These are phyloP conservation scores for Pichia sp. DNA, from an alignment of 1,139 yeast genomes.

Conservation along the genomic window DNA sequence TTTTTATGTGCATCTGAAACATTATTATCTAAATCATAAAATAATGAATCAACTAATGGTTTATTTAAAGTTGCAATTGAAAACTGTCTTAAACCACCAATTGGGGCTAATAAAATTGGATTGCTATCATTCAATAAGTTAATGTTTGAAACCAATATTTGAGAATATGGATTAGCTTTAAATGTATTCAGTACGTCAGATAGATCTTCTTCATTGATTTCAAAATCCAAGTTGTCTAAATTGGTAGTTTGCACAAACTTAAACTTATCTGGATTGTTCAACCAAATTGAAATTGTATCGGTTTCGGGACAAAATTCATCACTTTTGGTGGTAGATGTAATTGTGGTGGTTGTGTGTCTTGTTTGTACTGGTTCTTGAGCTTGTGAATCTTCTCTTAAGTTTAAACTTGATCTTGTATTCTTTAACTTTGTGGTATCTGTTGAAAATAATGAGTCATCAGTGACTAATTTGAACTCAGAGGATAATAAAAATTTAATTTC, in stretches of 20 bases:
- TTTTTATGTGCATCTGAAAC: slow-evolving; percentile 9
- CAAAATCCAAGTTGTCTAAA: background rate
- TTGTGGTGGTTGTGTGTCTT: too few species aligned
- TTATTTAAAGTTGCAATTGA: slow-evolving; percentile 32
- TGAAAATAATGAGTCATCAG: slow-evolving; percentile 24
- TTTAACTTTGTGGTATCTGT: slow-evolving; percentile 18
- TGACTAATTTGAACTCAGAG: slow-evolving; percentile 27
- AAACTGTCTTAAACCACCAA: slow-evolving; percentile 46
- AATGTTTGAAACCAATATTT: slow-evolving; percentile 13
- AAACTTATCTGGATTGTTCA: slow-evolving; percentile 21
- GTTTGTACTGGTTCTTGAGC: background rate
- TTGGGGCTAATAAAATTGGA: slow-evolving; percentile 38
- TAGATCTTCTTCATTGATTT: background rate
- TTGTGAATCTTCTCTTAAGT: slow-evolving; percentile 9
- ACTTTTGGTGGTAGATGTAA: too few species aligned
- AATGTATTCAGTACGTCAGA: slow-evolving; percentile 8
- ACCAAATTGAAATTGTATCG: slow-evolving; percentile 23
- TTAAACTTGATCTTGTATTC: slow-evolving; percentile 23
- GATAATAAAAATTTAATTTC: slow-evolving; percentile 36
- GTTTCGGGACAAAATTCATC: slow-evolving; percentile 25
- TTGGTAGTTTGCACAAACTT: slow-evolving; percentile 18
- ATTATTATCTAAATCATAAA: slow-evolving; percentile 16
- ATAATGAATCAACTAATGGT: slow-evolving; percentile 27
- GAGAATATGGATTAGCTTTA: slow-evolving; percentile 15
- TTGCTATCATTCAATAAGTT: slow-evolving; percentile 3